A percentile compares a stretch with the other conserved stretches of the same genome.
Conservation (phyloP, 164 flowering plant species). For the Aristolochia fimbriata region DNA sequence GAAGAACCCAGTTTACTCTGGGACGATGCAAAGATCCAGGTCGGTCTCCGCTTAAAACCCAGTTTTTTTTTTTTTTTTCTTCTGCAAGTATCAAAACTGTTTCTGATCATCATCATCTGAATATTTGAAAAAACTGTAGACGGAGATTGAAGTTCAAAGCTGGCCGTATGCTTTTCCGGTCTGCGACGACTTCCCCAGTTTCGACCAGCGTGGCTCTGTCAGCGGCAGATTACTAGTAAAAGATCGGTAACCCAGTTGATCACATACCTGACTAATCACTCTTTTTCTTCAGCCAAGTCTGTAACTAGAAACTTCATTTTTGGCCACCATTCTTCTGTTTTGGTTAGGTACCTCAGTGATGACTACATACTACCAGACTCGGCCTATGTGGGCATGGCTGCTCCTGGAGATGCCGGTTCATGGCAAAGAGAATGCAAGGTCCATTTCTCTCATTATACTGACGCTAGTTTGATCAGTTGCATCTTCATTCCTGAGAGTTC, state of each 20-base stretch:
- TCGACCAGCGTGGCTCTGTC: conserved; percentile 46
- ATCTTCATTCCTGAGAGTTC: neutral
- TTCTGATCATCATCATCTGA: neutral
- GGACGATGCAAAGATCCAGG: conserved; percentile 78
- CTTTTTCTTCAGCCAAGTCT: neutral
- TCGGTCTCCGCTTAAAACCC: too few species aligned
- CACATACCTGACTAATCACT: neutral
- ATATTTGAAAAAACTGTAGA: conserved; percentile 21
- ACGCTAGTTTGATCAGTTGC: too few species aligned
- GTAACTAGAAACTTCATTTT: neutral
- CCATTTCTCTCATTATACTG: neutral
- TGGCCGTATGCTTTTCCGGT: conserved; percentile 83
- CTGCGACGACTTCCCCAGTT: conserved; percentile 47
- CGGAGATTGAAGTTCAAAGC: conserved; percentile 41
- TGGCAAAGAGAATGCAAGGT: conserved; percentile 92
- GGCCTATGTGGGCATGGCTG: conserved; percentile 75
- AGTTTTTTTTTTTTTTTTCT: too few species aligned
- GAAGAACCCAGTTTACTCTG: conserved; percentile 17
- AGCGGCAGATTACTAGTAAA: conserved; percentile 52
- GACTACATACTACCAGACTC: conserved; percentile 29
- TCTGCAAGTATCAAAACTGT: too few species aligned
- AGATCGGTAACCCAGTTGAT: conserved; percentile 34
- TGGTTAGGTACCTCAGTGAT: conserved; percentile 28
- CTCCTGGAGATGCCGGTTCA: conserved; percentile 65
- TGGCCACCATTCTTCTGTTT: neutral